phyloP scores from a whole-genome alignment of 805 yeast species.

The Spencermartinsiella europaea region DNA sequence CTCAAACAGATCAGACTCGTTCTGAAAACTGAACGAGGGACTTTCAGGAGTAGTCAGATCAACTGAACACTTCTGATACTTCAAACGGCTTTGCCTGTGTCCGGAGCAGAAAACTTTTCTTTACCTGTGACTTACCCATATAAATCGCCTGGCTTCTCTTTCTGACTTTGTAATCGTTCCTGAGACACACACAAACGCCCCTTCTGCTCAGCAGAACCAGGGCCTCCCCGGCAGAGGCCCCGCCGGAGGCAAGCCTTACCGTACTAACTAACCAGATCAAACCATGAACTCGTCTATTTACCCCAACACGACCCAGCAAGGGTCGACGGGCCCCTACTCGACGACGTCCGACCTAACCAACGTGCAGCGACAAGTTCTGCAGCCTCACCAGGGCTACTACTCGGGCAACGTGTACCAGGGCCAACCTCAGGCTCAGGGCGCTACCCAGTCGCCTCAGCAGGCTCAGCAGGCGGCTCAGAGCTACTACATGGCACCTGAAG shows the following conservation, averaged over 20 bases:
- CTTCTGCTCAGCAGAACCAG: no score
- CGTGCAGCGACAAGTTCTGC: conserved; percentile 6
- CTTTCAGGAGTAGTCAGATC: no score
- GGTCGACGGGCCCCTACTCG: not conserved
- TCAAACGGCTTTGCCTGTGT: no score
- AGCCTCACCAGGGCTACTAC: conserved; percentile 16
- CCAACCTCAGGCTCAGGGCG: conserved; percentile 11
- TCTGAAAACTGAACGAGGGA: no score
- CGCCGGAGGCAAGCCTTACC: not conserved
- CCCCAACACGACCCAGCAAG: not conserved
- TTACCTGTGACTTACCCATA: no score
- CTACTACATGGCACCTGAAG: conserved; percentile 16
- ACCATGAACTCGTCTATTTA: not conserved
- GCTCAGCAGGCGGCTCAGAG: conserved; percentile 15
- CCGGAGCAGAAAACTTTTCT: no score
- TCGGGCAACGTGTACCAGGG: conserved; percentile 10
- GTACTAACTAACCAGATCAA: not conserved
- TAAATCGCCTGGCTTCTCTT: no score
- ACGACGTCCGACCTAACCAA: conserved; percentile 2
- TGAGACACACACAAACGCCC: no score
- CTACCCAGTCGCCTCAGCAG: conserved; percentile 7
- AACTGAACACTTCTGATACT: no score
- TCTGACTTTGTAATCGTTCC: no score
- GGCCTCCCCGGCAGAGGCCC: not conserved
- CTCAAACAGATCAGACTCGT: no score